Percentiles rank a stretch among this genome's conserved stretches.
These are phyloP conservation scores for Colletotrichum sp. DNA, from an alignment of 2,329 filamentous ascomycete genomes.

Conservation along the genomic window DNA sequence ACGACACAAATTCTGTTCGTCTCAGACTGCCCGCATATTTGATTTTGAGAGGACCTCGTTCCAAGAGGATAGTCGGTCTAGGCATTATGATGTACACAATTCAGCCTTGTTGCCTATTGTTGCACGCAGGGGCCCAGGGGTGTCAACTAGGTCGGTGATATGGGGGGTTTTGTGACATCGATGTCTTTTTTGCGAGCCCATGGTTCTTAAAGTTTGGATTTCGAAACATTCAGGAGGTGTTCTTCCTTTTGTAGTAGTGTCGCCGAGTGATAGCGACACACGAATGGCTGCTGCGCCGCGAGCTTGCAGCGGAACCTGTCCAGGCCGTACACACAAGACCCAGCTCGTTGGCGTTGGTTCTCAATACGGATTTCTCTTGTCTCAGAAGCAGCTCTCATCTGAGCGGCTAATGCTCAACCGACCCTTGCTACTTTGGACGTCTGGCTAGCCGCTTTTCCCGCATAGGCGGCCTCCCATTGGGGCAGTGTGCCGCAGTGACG, in stretches of 20 bases:
- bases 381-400: not conserved
- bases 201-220: not conserved
- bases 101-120: not conserved
- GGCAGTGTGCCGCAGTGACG: not conserved
- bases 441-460: not conserved
- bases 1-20: not conserved
- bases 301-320: not conserved
- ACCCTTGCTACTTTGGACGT: accelerated
- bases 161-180: not conserved
- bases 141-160: not conserved
- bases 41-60: not conserved
- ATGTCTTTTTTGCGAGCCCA: not conserved
- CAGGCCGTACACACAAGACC: not conserved
- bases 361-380: not conserved
- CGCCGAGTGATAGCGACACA: accelerated
- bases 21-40: not conserved
- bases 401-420: not conserved
- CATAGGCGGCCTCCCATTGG: not conserved
- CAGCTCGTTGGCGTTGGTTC: not conserved
- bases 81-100: not conserved
- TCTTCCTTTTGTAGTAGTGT: not conserved
- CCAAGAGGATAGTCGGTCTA: accelerated
- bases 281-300: not conserved
- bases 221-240: not conserved
- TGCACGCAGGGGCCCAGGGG: not conserved